Conservation (phyloP, 164 flowering plant genomes). For the Warburgia ugandensis region DNA sequence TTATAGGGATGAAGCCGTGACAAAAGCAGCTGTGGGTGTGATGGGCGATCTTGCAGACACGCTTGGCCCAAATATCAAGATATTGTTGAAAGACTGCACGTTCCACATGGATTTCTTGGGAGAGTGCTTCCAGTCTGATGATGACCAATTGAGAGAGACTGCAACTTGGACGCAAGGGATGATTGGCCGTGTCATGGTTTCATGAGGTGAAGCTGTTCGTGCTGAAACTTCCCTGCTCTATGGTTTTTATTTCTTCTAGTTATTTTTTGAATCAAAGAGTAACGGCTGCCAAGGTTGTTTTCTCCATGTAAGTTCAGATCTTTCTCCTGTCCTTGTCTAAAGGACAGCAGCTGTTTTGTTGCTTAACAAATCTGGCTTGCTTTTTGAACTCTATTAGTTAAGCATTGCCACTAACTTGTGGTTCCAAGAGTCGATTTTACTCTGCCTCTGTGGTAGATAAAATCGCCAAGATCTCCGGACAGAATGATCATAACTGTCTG, state of each 20-base stretch:
- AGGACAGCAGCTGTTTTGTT: not conserved
- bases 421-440: too few species aligned
- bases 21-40: slow-evolving; percentile 74
- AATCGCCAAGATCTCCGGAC: too few species aligned
- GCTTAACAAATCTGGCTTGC: slow-evolving; percentile 1
- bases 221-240: not conserved
- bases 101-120: slow-evolving; percentile 42
- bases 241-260: not conserved
- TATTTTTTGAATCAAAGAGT: slow-evolving; percentile 1
- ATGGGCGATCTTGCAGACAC: slow-evolving; percentile 85
- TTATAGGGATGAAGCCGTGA: slow-evolving; percentile 69
- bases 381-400: slow-evolving; percentile 2
- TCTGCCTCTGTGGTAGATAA: too few species aligned
- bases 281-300: not conserved
- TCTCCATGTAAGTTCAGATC: not conserved
- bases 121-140: slow-evolving; percentile 70
- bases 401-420: too few species aligned
- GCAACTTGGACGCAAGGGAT: slow-evolving; percentile 76
- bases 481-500: too few species aligned
- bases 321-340: slow-evolving; percentile 3
- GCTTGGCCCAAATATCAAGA: slow-evolving; percentile 52
- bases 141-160: slow-evolving; percentile 72
- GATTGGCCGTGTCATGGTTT: slow-evolving; percentile 57
- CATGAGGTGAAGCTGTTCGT: slow-evolving; percentile 23
- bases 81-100: slow-evolving; percentile 32